Evolutionary conservation across 2,329 filamentous ascomycete species (phyloP).

Genomic region (Alternaria incomplexa): DNA sequence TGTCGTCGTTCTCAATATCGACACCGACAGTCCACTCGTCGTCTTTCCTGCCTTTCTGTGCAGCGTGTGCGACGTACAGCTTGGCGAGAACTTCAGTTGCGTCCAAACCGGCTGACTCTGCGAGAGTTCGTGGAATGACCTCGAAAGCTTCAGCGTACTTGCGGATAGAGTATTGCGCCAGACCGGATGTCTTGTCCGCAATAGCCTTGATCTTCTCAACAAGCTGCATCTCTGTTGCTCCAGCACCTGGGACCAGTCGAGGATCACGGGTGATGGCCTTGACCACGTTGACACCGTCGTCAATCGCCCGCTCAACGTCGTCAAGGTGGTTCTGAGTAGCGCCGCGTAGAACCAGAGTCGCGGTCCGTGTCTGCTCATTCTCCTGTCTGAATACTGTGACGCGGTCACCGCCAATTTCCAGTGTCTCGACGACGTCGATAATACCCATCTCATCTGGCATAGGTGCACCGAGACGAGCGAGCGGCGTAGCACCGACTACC

Average conservation of each 20-base stretch:
- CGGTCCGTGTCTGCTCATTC: constrained; percentile 86
- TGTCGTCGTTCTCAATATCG: constrained; percentile 87
- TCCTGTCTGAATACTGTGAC: constrained; percentile 99
- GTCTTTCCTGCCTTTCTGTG: constrained; percentile 57
- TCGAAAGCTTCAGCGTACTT: constrained; percentile 98
- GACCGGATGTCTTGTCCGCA: constrained; percentile 89
- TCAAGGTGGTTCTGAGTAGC: constrained; percentile 98
- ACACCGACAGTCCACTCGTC: constrained; percentile 92
- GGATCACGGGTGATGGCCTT: constrained; percentile 97
- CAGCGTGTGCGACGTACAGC: constrained; percentile 88
- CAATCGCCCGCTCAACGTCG: constrained; percentile 94
- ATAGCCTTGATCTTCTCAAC: constrained; percentile 89
- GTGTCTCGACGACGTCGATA: constrained; percentile 93
- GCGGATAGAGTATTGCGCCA: constrained; percentile 95
- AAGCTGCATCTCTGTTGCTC: constrained; percentile 92
- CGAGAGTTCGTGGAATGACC: constrained; percentile 90
- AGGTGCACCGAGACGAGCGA: constrained; percentile 91
- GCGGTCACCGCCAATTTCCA: constrained; percentile 96
- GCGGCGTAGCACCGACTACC: constrained; percentile 94
- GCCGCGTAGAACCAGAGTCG: constrained; percentile 90
- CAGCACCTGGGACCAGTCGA: constrained; percentile 89
- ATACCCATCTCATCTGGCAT: constrained; percentile 99
- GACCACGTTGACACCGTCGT: constrained; percentile 97
- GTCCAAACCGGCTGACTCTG: constrained; percentile 93
- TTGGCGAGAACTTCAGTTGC: constrained; percentile 95